Evolutionary conservation across 352 stramenopile species (phyloP).

Genomic region (Blastocystis sp.): DNA sequence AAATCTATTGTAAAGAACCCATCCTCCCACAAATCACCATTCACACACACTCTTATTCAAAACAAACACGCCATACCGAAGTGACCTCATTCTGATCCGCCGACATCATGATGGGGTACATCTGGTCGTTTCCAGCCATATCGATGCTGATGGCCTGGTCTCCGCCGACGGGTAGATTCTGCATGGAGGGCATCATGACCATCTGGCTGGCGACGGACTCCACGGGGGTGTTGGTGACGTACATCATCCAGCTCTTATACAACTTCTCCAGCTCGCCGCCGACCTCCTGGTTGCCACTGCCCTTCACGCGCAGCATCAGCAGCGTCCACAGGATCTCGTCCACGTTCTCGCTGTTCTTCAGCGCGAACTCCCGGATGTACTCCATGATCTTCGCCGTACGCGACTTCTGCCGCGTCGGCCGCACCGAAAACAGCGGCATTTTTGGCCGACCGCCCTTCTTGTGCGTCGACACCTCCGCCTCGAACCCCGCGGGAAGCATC

Average conservation of each 20-base stretch:
- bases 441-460: constrained; percentile 50
- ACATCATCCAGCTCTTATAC: constrained; percentile 18
- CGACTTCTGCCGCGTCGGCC: constrained; percentile 11
- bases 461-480: not conserved
- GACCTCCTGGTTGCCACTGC: constrained; percentile 34
- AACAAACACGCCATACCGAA: not conserved
- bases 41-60: too few relatives aligned
- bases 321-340: constrained; percentile 56
- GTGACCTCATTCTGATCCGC: not conserved
- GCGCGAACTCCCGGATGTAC: constrained; percentile 37
- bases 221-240: not conserved
- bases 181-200: not conserved
- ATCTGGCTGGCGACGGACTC: not conserved
- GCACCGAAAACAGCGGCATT: constrained; percentile 55
- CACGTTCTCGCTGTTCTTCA: constrained; percentile 51
- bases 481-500: not conserved
- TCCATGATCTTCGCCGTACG: constrained; percentile 21
- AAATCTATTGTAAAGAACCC: too few relatives aligned
- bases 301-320: constrained; percentile 50
- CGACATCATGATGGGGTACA: not conserved
- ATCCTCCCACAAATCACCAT: too few relatives aligned
- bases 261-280: not conserved
- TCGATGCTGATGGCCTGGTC: not conserved
- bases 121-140: not conserved
- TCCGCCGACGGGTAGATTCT: not conserved